Base-by-base conservation (phyloP, 2,329 filamentous ascomycete species). In the Talaromyces sp. region DNA sequence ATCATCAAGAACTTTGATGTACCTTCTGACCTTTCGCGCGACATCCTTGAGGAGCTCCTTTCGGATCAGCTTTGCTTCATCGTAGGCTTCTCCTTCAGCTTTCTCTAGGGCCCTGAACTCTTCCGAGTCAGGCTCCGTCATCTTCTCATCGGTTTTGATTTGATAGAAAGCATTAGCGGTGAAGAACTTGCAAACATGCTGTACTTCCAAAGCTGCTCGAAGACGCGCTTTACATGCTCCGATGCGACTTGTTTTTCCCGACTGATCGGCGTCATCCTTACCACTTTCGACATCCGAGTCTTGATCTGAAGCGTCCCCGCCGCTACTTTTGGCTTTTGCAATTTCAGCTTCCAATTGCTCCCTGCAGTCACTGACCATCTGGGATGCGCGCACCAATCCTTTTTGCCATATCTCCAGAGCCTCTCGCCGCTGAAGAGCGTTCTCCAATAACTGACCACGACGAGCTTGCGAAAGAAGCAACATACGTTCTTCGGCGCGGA, bases 171-270 rank as follows among this genome's bases (percentile, higher is more conserved):
- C 90, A 70, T 93, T 97, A 14, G 89, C 92, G 31, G 89, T 89
- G 73, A 96, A 97, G 78, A 97, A 97, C 0, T 87, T 83, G 35
- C 90, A 92, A 69, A 89, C 88, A 74, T 97, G 94, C 67, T 94
- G 85, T 50, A 96, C 77, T 73, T 96, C 92, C 19, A 97, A 81
- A 2, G 91, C 88, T 22, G 83, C 84, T 10, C 92, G 88, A 24
- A 97, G 81, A 50, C 87, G 85, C 62, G 88, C 86, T 39, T 88
- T 86, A 59, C 85, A 83, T 43, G 87, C 83, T 58, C 84, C 81
- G 27, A 91, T 70, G 19, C 84, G 84, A 45, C 71, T 73, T 63
- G 76, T 77, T 43, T 78, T 80, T 10, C 80, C 79, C 2, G 75
- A 73, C 49, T 78, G 75, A 43, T 47, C 47, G 47, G 67, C 66